Conservation (phyloP, 108 stramenopile genomes). For the Epithemia pelagica region DNA sequence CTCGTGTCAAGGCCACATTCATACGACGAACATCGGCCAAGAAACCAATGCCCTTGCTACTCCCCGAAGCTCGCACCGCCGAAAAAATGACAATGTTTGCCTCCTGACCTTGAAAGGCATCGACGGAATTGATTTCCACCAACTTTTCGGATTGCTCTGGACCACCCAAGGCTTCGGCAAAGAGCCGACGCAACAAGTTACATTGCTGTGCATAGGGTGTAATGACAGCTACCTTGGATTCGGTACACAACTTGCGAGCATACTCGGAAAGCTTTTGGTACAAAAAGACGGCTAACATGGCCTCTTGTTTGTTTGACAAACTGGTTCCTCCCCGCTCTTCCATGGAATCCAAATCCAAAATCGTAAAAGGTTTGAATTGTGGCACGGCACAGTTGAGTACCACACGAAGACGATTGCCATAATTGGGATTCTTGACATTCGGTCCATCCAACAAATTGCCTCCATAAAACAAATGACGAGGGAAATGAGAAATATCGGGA, state of each 20-base stretch:
- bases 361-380: slow-evolving; percentile 53
- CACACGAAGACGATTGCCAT: slow-evolving; percentile 58
- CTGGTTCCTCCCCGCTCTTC: slow-evolving; percentile 84
- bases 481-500: slow-evolving; percentile 82
- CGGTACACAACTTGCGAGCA: slow-evolving; percentile 40
- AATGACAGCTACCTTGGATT: slow-evolving; percentile 67
- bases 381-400: slow-evolving; percentile 35
- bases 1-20: slow-evolving; percentile 99
- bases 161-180: slow-evolving; percentile 40
- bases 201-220: slow-evolving; percentile 93
- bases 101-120: slow-evolving; percentile 94
- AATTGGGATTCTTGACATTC: slow-evolving; percentile 61
- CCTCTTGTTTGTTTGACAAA: slow-evolving; percentile 69
- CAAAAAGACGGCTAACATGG: slow-evolving; percentile 65
- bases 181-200: slow-evolving; percentile 45
- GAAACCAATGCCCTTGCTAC: slow-evolving; percentile 88
- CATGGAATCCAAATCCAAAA: slow-evolving; percentile 75
- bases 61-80: slow-evolving; percentile 83
- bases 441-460: slow-evolving; percentile 76
- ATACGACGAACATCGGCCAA: slow-evolving; percentile 94
- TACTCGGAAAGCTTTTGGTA: slow-evolving; percentile 38
- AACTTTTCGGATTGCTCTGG: slow-evolving; percentile 29
- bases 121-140: slow-evolving; percentile 90
- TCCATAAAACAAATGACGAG: slow-evolving; percentile 81
- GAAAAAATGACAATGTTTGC: slow-evolving; percentile 91